Conservation (phyloP, 148 eudicot genomes). For the Beta vulgaris region DNA sequence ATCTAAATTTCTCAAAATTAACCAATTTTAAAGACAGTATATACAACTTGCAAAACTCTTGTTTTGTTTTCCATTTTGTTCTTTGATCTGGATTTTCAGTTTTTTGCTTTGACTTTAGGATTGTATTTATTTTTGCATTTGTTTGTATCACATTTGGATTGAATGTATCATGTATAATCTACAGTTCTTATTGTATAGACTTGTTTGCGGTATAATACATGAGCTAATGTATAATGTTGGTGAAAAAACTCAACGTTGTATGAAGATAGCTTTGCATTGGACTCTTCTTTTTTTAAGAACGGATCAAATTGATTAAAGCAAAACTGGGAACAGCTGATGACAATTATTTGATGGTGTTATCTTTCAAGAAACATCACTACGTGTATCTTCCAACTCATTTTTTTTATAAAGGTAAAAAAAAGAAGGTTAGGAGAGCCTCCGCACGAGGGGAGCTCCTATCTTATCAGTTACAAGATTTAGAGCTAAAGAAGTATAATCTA, state of each 20-base stretch:
- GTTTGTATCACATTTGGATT: neutral
- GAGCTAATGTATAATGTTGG: neutral
- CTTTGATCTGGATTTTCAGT: neutral
- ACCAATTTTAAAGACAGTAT: constrained; percentile 22
- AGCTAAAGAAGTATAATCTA: too few species aligned
- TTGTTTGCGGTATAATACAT: neutral
- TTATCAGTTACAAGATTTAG: too few species aligned
- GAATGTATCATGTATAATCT: neutral
- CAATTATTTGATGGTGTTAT: too few species aligned
- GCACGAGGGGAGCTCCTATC: too few species aligned
- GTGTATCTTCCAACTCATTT: too few species aligned
- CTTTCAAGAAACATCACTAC: too few species aligned
- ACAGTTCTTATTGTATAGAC: neutral
- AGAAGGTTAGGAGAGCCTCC: too few species aligned
- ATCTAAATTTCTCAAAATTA: constrained; percentile 42
- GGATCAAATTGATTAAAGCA: neutral
- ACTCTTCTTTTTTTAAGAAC: neutral
- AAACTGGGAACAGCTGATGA: neutral
- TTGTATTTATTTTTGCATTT: neutral
- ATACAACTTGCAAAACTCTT: neutral
- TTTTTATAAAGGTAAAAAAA: too few species aligned
- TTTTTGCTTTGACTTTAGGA: neutral
- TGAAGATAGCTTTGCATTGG: neutral
- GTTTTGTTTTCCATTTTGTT: neutral
- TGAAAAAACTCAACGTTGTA: neutral